phyloP scores from a whole-genome alignment of 306 rosid genomes.

The Cucurbita pepo region DNA sequence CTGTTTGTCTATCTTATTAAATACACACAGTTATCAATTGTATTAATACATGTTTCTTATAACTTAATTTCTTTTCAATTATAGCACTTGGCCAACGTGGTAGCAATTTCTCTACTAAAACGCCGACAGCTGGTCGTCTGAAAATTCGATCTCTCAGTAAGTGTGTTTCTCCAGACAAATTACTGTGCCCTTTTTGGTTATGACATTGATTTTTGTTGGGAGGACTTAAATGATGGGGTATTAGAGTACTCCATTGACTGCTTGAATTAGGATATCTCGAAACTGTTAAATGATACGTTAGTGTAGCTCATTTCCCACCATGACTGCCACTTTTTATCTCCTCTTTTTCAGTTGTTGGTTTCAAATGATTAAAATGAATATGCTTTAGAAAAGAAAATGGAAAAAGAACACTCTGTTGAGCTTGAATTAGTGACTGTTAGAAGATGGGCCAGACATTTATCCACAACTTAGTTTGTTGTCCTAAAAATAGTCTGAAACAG shows the following conservation, averaged over 20 bases:
- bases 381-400: neutral
- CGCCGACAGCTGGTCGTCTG: neutral
- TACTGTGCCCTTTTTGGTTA: neutral
- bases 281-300: neutral
- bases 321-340: neutral
- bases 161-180: neutral
- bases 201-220: neutral
- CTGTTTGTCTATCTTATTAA: neutral
- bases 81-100: constrained; percentile 1
- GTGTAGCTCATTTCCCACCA: neutral
- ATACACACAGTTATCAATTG: neutral
- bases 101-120: neutral
- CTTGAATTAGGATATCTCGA: neutral
- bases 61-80: neutral
- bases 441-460: neutral
- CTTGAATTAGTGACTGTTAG: neutral
- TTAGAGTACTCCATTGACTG: neutral
- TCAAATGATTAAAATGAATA: neutral
- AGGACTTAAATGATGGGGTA: neutral
- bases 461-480: neutral
- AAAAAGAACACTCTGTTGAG: neutral
- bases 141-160: neutral
- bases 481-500: neutral
- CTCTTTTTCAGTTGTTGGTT: neutral
- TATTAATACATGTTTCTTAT: neutral